Base-by-base conservation (phyloP, 176 grass and related monocot species). In the Eleusine indica region DNA sequence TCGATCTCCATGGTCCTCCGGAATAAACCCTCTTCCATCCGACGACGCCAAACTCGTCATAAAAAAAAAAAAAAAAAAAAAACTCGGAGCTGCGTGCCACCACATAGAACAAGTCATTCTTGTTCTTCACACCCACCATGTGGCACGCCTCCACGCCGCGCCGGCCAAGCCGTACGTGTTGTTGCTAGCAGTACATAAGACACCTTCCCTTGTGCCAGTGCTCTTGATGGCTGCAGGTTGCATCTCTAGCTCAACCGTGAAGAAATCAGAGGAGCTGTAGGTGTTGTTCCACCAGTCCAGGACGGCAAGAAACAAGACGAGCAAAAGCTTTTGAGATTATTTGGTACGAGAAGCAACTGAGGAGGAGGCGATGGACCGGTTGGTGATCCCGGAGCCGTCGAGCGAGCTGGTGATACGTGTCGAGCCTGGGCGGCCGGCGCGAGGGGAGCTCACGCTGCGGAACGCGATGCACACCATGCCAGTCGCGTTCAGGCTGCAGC, bases 381-480 rank as follows among this genome's bases (percentile, higher is more conserved):
- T 94, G 76, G 82, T 94, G 79, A 94, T 86, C 72, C 69, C 90
- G 76, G 92, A 94, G 89, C 92, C 92, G 48, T 79, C 89, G 2
- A 91, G 37, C 67, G 84, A 91, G 87, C 86, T 94, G 84, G 41
- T 84, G 28, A 25, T 94, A 39, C 77, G 87, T 9, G 66, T 87
- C 62, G 92, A 94, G 74, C 87, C 76, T 6, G 87, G 84, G 7
- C 68, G 71, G 87, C 74, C 72, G 68, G 82, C 89, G 18, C 71
- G n/a, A 39, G 92, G 92, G 7, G 80, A 91, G 73, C 68, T 94
- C 9, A 84, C 73, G 42, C 84, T 94, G 17, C 70, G 92, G 43
- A 94, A 94, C 84, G 92, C 90, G 57, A 94, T 94, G 92, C 87
- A 91, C 89, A 94, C 92, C 69, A 94, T 94, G 92, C 92, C 92